Evolutionary conservation across 768 basidiomycete genomes (phyloP).

Genomic region (Lactarius sanguifluus): DNA sequence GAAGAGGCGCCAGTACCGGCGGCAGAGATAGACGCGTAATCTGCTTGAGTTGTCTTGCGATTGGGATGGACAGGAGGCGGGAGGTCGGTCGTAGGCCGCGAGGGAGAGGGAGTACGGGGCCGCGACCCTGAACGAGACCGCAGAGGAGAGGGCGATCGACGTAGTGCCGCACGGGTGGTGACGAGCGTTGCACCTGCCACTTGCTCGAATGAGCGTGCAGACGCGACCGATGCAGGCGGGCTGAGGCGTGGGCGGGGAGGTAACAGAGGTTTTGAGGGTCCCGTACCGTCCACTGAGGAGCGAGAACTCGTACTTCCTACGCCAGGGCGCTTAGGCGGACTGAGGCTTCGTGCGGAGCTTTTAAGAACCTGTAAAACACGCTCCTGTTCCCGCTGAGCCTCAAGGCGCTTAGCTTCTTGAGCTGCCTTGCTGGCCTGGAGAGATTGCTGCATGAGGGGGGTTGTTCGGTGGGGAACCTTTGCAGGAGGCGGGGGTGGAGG

Average conservation of each 20-base stretch:
- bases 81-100: constrained; percentile 38
- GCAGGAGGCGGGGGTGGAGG: constrained; percentile 30
- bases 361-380: constrained; percentile 70
- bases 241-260: constrained; percentile 41
- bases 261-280: constrained; percentile 36
- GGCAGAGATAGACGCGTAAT: constrained; percentile 19
- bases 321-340: constrained; percentile 12
- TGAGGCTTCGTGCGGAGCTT: constrained; percentile 44
- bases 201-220: constrained; percentile 43
- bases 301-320: constrained; percentile 21
- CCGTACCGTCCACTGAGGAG: constrained; percentile 30
- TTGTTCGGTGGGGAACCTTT: constrained; percentile 50
- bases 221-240: constrained; percentile 36
- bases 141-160: constrained; percentile 20
- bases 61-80: constrained; percentile 56
- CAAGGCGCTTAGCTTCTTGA: constrained; percentile 66
- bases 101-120: constrained; percentile 32
- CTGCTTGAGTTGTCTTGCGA: constrained; percentile 39
- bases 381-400: constrained; percentile 66
- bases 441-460: constrained; percentile 68
- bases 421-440: constrained; percentile 72
- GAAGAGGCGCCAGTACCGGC: constrained; percentile 17
- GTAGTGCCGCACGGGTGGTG: not conserved
- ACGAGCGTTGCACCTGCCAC: constrained; percentile 41
- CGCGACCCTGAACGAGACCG: constrained; percentile 6